A percentile compares a stretch with the other conserved stretches of the same genome.
These are phyloP conservation scores for Anthracocystis panici-leucophaei DNA, from an alignment of 1,284 basidiomycete species.

Conservation along the genomic window DNA sequence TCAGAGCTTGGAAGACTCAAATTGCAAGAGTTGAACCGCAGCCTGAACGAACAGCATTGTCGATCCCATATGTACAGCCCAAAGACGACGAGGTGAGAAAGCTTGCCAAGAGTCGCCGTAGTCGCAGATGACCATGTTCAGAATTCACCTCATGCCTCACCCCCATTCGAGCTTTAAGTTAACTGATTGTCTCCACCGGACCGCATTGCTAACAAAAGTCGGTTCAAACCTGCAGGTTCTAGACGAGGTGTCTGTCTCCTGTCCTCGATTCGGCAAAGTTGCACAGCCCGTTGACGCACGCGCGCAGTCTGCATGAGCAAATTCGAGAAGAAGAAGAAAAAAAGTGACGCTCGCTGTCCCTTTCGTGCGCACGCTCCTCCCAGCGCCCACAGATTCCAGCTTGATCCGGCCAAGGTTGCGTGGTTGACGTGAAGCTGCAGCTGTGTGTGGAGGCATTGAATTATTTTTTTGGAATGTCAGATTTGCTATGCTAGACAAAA, in stretches of 20 bases:
- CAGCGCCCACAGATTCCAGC: too few relatives aligned
- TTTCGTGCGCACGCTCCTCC: slow-evolving; percentile 4
- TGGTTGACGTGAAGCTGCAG: slow-evolving; percentile 11
- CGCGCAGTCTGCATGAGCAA: slow-evolving; percentile 1
- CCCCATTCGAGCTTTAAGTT: too few relatives aligned
- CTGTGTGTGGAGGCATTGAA: slow-evolving; percentile 12
- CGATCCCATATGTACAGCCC: slow-evolving; percentile 1
- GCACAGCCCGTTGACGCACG: slow-evolving; percentile 8
- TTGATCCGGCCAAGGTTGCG: neutral
- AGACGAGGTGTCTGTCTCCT: too few relatives aligned
- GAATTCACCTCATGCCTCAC: too few relatives aligned
- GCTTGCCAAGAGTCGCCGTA: slow-evolving; percentile 8
- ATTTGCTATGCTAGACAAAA: neutral
- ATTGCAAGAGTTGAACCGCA: neutral
- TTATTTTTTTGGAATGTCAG: neutral
- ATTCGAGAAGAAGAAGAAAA: too few relatives aligned
- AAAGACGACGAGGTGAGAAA: neutral
- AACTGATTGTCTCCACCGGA: neutral
- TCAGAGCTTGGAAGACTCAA: neutral
- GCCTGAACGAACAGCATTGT: neutral
- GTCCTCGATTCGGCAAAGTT: neutral
- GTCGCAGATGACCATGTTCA: neutral
- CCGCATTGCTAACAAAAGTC: neutral
- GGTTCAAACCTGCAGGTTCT: neutral
- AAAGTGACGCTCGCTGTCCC: neutral